Percentiles rank a stretch among this genome's conserved stretches.
phyloP scores from a whole-genome alignment of 371 early-diverging fungal genomes.

The Conidiobolus incongruus region DNA sequence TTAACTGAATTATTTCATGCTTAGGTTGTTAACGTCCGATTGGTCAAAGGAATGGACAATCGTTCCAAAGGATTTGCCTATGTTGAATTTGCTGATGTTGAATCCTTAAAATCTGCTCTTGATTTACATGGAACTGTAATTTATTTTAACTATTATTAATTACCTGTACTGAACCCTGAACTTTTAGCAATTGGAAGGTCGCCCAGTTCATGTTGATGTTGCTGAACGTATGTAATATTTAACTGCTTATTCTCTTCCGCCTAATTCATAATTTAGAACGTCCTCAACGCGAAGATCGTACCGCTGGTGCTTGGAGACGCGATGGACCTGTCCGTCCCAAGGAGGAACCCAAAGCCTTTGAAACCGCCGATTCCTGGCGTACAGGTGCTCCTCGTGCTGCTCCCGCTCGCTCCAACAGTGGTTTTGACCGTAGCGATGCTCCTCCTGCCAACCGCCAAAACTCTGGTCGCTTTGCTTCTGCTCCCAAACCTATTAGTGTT shows the following conservation, averaged over 20 bases:
- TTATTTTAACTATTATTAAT: background rate
- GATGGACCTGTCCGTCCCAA: constrained; percentile 8
- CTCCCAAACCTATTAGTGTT: no score
- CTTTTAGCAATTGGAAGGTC: constrained; percentile 20
- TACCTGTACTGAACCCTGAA: background rate
- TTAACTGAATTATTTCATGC: background rate
- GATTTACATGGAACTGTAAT: constrained; percentile 27
- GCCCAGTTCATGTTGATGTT: constrained; percentile 60
- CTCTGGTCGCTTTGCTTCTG: no score
- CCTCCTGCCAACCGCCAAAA: constrained; percentile 2
- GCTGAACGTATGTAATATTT: constrained; percentile 47
- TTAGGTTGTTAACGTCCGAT: constrained; percentile 32
- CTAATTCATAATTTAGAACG: constrained; percentile 12
- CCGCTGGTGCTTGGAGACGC: constrained; percentile 21
- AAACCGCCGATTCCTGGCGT: constrained; percentile 5
- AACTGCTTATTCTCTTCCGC: background rate
- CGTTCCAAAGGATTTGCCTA: constrained; percentile 83
- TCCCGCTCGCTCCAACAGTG: constrained; percentile 1
- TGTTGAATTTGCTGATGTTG: constrained; percentile 70
- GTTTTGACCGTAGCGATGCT: constrained; percentile 10
- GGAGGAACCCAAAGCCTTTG: constrained; percentile 3
- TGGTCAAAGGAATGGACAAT: constrained; percentile 48
- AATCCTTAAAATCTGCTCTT: constrained; percentile 58
- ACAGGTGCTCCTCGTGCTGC: constrained; percentile 1
- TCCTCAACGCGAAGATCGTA: constrained; percentile 14